Evolutionary conservation across 441 rosid genomes (phyloP).

Genomic region (Francoa sonchifolia): DNA sequence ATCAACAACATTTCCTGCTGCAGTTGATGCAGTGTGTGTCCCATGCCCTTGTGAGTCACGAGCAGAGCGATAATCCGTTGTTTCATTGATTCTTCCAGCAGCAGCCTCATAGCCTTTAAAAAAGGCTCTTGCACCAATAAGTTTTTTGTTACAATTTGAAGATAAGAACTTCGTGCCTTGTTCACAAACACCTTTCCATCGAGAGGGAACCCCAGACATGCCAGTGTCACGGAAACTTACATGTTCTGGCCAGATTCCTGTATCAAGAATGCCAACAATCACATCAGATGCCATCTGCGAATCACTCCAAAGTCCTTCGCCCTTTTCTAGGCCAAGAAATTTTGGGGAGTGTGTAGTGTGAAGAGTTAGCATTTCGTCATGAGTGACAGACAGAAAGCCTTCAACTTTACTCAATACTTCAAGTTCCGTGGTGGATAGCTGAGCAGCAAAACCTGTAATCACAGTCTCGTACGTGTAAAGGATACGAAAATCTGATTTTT

Average conservation of each 20-base stretch:
- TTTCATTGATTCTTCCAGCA: conserved; percentile 30
- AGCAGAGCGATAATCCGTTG: conserved; percentile 37
- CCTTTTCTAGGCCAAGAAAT: conserved; percentile 40
- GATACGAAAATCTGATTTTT: conserved; percentile 22
- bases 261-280: conserved; percentile 45
- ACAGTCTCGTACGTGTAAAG: conserved; percentile 38
- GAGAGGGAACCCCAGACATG: conserved; percentile 32
- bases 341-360: conserved; percentile 42
- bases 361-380: conserved; percentile 48
- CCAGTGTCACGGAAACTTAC: conserved; percentile 38
- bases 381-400: conserved; percentile 55
- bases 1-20: conserved; percentile 30
- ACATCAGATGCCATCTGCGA: conserved; percentile 30
- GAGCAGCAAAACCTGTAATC: conserved; percentile 54
- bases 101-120: conserved; percentile 32
- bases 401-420: conserved; percentile 27
- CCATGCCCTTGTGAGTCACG: conserved; percentile 53
- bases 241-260: conserved; percentile 62
- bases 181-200: conserved; percentile 52
- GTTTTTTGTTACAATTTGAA: conserved; percentile 39
- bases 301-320: conserved; percentile 30
- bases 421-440: conserved; percentile 44
- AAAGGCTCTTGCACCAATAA: conserved; percentile 44
- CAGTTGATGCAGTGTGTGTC: conserved; percentile 58
- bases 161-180: conserved; percentile 36